A percentile compares a stretch with the other conserved stretches of the same genome.
These are phyloP conservation scores for Triglochin maritima DNA, from an alignment of 106 monocot species.

Conservation along the genomic window DNA sequence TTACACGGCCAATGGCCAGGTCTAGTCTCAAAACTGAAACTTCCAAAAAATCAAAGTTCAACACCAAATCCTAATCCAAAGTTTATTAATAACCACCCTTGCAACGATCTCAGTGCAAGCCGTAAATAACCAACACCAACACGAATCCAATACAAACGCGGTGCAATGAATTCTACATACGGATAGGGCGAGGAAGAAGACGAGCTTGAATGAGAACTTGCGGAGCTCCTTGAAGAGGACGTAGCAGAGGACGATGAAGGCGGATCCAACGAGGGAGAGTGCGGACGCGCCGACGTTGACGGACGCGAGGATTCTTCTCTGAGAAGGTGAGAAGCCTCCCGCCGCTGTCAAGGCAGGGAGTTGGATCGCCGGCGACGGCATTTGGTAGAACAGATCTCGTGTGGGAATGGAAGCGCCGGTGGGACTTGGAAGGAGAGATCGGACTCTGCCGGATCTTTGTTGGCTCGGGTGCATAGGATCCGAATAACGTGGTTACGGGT, in stretches of 20 bases:
- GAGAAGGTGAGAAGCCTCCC: constrained; percentile 20
- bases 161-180: constrained; percentile 20
- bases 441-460: background rate
- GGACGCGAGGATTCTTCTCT: constrained; percentile 42
- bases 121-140: background rate
- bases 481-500: no score
- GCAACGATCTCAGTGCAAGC: background rate
- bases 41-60: no score
- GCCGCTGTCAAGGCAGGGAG: constrained; percentile 21
- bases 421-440: background rate
- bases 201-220: constrained; percentile 98
- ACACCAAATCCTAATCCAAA: no score
- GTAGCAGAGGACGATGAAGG: constrained; percentile 94
- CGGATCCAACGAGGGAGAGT: constrained; percentile 69
- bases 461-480: background rate
- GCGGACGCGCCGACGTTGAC: constrained; percentile 56
- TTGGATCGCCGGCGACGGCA: constrained; percentile 3
- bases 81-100: background rate
- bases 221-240: constrained; percentile 92
- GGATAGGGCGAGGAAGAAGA: constrained; percentile 97
- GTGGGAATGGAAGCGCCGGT: background rate
- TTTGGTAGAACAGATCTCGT: background rate
- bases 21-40: no score
- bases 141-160: background rate
- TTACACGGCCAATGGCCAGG: no score